These are phyloP conservation scores for Picea engelmannii DNA, from an alignment of 83 land plant genomes.

Conservation along the genomic window DNA sequence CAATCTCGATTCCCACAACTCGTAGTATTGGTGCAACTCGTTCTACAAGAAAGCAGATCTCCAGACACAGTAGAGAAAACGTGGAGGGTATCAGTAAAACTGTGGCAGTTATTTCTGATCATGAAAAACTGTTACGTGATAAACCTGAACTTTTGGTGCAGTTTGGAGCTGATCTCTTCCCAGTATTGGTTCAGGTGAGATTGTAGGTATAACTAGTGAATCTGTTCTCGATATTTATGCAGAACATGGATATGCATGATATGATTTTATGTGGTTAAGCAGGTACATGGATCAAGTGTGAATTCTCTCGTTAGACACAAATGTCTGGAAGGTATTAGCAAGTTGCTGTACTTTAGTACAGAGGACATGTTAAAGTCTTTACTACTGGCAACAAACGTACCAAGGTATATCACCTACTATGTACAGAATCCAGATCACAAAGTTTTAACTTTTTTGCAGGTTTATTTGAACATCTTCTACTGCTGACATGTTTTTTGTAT, in stretches of 20 bases:
- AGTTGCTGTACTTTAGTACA: conserved; percentile 43
- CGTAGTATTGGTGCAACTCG: not conserved
- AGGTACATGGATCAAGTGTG: conserved; percentile 56
- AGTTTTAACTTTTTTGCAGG: not conserved
- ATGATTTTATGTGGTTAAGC: not conserved
- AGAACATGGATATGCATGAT: not conserved
- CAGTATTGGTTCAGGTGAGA: conserved; percentile 43
- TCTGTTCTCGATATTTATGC: not conserved
- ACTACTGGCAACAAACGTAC: conserved; percentile 41
- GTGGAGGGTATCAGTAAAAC: conserved; percentile 6
- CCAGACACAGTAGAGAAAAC: not conserved
- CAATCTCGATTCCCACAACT: not conserved
- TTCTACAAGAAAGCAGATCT: not conserved
- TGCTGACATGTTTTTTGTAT: not conserved
- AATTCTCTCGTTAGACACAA: conserved; percentile 48
- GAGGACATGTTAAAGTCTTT: conserved; percentile 41
- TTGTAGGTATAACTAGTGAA: not conserved
- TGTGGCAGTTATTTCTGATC: conserved; percentile 27
- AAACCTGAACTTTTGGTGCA: conserved; percentile 50
- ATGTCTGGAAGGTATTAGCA: conserved; percentile 47
- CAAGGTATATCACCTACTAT: conserved; percentile 27
- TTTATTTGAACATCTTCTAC: not conserved
- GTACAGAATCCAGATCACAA: not conserved
- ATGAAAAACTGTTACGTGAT: conserved; percentile 21
- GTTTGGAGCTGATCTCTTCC: conserved; percentile 47